Conservation (phyloP, 495 filamentous ascomycete genomes). For the Neurospora africana region DNA sequence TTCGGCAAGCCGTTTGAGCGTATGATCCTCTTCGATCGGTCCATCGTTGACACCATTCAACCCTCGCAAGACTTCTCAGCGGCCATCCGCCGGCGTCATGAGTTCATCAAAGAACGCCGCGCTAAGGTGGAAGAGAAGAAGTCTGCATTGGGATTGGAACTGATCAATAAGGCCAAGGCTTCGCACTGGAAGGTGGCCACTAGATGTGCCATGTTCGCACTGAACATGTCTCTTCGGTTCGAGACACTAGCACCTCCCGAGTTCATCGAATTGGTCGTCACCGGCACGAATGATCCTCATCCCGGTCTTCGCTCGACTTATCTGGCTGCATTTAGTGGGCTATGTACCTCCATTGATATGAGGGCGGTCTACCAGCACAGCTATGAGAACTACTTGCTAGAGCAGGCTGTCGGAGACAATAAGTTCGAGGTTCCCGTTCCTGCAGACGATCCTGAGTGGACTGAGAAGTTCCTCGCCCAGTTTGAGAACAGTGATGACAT, state of each 20-base stretch:
- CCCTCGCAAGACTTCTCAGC: conserved; percentile 56
- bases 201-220: conserved; percentile 75
- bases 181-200: conserved; percentile 96
- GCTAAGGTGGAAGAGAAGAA: conserved; percentile 72
- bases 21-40: conserved; percentile 75
- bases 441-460: conserved; percentile 64
- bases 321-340: conserved; percentile 61
- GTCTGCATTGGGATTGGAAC: conserved; percentile 63
- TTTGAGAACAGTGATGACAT: conserved; percentile 67
- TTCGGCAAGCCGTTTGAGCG: conserved; percentile 76
- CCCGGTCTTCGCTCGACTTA: conserved; percentile 77
- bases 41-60: conserved; percentile 59
- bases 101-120: conserved; percentile 62
- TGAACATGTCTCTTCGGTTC: conserved; percentile 80
- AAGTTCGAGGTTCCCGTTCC: conserved; percentile 64
- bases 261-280: conserved; percentile 73
- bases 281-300: conserved; percentile 80
- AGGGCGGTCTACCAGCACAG: conserved; percentile 77
- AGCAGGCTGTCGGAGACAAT: conserved; percentile 62
- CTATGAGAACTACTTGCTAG: conserved; percentile 72
- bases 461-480: conserved; percentile 59
- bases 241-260: conserved; percentile 71
- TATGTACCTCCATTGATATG: conserved; percentile 76
- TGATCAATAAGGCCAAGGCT: conserved; percentile 63
- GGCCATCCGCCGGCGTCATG: conserved; percentile 54